These are phyloP conservation scores for Quercus agrifolia DNA, from an alignment of 306 rosid genomes.

Conservation along the genomic window DNA sequence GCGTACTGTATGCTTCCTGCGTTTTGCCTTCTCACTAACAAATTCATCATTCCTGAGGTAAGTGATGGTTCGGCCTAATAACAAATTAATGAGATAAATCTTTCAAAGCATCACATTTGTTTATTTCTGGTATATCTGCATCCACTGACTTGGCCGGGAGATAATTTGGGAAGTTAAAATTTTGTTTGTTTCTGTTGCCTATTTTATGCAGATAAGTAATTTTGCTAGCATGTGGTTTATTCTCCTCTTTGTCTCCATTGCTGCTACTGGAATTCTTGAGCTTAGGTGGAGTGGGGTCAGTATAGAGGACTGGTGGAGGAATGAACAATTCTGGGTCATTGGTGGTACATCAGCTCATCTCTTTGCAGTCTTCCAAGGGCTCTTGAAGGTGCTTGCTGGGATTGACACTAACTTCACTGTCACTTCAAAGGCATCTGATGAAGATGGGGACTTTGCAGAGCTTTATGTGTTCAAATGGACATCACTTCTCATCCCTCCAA, in stretches of 20 bases:
- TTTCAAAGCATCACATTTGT: not conserved
- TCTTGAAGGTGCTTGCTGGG: constrained; percentile 90
- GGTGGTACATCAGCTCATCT: constrained; percentile 99
- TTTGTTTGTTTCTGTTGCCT: not conserved
- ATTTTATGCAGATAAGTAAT: constrained; percentile 84
- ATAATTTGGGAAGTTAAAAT: not conserved
- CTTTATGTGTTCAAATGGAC: constrained; percentile 95
- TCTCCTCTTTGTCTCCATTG: constrained; percentile 86
- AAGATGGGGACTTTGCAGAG: constrained; percentile 89
- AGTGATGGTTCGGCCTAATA: constrained; percentile 6
- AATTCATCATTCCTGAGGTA: constrained; percentile 98
- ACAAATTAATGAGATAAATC: not conserved
- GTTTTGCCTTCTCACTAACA: constrained; percentile 89
- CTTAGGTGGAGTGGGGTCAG: constrained; percentile 99
- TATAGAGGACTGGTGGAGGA: constrained; percentile 99
- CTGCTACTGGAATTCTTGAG: constrained; percentile 90
- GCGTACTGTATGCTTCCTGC: constrained; percentile 95
- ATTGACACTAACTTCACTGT: constrained; percentile 90
- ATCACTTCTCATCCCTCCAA: constrained; percentile 89
- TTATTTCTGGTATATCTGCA: not conserved
- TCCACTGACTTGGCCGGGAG: not conserved
- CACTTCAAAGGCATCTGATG: constrained; percentile 90
- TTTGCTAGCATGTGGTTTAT: constrained; percentile 98
- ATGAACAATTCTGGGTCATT: constrained; percentile 97
- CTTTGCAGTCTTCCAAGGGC: constrained; percentile 96